phyloP scores from a whole-genome alignment of 345 rosid species.

The Lumnitzera littorea region DNA sequence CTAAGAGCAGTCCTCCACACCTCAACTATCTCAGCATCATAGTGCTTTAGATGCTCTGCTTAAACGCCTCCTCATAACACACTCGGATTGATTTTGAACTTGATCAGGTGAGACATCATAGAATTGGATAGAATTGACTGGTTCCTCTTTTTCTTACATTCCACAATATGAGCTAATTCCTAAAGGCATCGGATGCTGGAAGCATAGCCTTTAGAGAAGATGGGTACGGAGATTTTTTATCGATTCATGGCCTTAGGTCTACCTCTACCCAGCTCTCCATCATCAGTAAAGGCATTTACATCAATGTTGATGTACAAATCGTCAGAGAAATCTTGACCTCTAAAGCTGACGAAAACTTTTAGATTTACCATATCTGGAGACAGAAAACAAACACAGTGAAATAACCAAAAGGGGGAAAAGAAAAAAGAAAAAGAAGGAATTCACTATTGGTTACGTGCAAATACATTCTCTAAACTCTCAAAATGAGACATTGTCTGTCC shows the following conservation, averaged over 20 bases:
- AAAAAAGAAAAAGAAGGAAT: too few relatives aligned
- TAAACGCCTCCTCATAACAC: too few relatives aligned
- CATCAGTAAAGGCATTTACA: background rate
- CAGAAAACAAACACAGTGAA: too few relatives aligned
- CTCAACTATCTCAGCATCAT: too few relatives aligned
- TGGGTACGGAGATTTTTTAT: background rate
- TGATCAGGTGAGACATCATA: background rate
- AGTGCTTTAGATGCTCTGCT: too few relatives aligned
- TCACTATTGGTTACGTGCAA: too few relatives aligned
- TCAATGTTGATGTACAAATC: background rate
- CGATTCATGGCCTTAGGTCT: fast-evolving
- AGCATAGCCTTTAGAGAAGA: conserved; percentile 1
- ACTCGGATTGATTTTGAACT: background rate
- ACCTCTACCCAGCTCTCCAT: too few relatives aligned
- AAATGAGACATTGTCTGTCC: too few relatives aligned
- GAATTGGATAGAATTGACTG: background rate
- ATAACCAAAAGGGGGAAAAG: too few relatives aligned
- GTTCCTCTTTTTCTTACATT: background rate
- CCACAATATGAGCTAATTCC: background rate
- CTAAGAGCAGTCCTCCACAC: too few relatives aligned
- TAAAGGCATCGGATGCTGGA: background rate
- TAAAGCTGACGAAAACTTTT: background rate
- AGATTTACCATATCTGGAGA: background rate
- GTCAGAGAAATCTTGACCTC: background rate
- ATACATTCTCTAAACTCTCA: too few relatives aligned